Evolutionary conservation across 2,329 filamentous ascomycete species (phyloP).

Genomic region (Aspergillus piperis): DNA sequence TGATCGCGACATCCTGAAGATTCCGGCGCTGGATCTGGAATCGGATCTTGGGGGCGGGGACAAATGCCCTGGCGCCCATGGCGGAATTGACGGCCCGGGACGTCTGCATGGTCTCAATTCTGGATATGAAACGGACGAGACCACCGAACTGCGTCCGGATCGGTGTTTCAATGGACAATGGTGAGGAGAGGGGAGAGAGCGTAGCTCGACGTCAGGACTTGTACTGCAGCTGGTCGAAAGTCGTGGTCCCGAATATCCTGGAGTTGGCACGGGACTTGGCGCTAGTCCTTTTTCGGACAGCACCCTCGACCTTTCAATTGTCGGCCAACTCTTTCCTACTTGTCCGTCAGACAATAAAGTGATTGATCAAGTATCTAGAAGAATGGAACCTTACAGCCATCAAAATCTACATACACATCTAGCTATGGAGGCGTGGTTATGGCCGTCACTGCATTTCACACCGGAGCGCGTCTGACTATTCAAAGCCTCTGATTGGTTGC

Average conservation of each 20-base stretch:
- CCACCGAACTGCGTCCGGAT: conserved; percentile 27
- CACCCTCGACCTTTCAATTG: neutral
- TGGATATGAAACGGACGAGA: conserved; percentile 29
- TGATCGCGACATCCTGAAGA: conserved; percentile 84
- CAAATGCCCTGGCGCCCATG: conserved; percentile 41
- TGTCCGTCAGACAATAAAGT: no score
- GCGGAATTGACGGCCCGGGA: conserved; percentile 46
- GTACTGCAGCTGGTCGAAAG: conserved; percentile 25
- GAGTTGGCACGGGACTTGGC: conserved; percentile 34
- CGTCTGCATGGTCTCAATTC: conserved; percentile 48
- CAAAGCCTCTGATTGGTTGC: conserved; percentile 21
- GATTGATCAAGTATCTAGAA: neutral
- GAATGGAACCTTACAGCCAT: no score
- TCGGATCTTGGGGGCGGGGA: conserved; percentile 40
- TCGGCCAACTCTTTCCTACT: neutral
- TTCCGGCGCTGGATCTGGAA: conserved; percentile 50
- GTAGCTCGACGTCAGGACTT: conserved; percentile 31
- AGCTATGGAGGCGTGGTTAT: neutral
- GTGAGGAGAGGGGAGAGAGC: conserved; percentile 29
- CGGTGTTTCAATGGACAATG: conserved; percentile 23
- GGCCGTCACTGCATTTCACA: neutral
- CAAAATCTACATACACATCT: neutral
- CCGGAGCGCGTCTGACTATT: conserved; percentile 27
- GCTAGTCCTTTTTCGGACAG: conserved; percentile 36
- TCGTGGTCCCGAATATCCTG: conserved; percentile 22